Base-by-base conservation (phyloP, 257 asterid genomes). In the Nyctanthes arbortristis region DNA sequence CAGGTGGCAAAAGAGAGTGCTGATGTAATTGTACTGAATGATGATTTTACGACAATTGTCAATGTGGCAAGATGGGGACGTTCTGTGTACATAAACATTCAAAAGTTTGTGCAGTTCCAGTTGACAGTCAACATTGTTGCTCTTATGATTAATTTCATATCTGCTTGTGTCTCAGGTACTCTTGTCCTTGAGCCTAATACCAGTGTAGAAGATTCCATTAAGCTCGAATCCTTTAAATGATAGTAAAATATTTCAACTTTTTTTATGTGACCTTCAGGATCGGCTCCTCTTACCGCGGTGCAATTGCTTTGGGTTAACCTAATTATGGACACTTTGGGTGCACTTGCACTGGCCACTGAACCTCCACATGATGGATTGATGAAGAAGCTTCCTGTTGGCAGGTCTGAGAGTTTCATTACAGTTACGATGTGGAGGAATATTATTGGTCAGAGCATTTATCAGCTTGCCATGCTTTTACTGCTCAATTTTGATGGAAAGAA, bases 1-100 rank as follows among this genome's bases (percentile, higher is more conserved):
- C 89, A 93, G 99, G 99, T 93, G 67, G 99, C 99, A 1, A 94
- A 94, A 79, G 99, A 87, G 88, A 91, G 96, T 66, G 97, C 97
- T 2, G 97, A 91, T 75, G 96, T 94, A 73, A 88, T 94, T 54
- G 96, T 94, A 72, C 69, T 94, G 81, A 96, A 94, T 35, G 97
- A 94, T 87, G 91, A 91, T 77, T 94, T 94, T 73, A 66, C 96
- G 54, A 94, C 99, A 40, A 89, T 94, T 20, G 97, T 94, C 24
- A 94, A 88, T 28, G 97, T 94, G 5, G 99, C 95, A 30, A 91
- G 82, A 80, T 91, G 97, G 99, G 99, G 99, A 47, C 96, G 99
- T 20, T 73, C 99, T n/a, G 99, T 91, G 61, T 94, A 94, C 77
- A 91, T 94, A 77, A 94, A 94, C 79, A 94, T 94, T 61, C 97